A percentile compares a stretch with the other conserved stretches of the same genome.
These are phyloP conservation scores for Dissophora ornata DNA, from an alignment of 192 early-diverging fungal species.

Conservation along the genomic window DNA sequence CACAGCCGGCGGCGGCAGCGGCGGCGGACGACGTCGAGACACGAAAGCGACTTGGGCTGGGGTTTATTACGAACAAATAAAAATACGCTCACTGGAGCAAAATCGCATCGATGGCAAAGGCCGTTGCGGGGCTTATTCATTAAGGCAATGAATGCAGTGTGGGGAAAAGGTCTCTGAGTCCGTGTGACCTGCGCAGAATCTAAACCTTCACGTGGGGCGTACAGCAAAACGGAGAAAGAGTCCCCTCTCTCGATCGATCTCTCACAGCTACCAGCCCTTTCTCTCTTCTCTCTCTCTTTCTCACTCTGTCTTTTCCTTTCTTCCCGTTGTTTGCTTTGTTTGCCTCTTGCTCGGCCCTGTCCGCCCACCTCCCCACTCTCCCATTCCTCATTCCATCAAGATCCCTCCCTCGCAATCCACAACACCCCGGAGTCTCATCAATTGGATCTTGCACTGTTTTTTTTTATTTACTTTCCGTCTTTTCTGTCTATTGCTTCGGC, in stretches of 20 bases:
- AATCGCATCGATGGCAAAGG: not conserved
- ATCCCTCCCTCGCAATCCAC: too few species aligned
- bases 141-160: not conserved
- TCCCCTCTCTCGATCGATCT: not conserved
- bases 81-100: not conserved
- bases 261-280: not conserved
- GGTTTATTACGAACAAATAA: slow-evolving; percentile 21
- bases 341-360: not conserved
- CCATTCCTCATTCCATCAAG: not conserved
- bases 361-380: too few species aligned
- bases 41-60: slow-evolving; percentile 38
- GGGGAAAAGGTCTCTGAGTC: too few species aligned
- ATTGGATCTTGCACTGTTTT: too few species aligned
- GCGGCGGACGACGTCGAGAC: slow-evolving; percentile 4
- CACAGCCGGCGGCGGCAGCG: slow-evolving; percentile 36
- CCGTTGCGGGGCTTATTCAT: not conserved
- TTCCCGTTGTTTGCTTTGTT: not conserved
- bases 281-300: not conserved
- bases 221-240: too few species aligned
- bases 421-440: too few species aligned
- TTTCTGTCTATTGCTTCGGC: too few species aligned
- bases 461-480: not conserved
- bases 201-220: too few species aligned
- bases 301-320: not conserved
- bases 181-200: too few species aligned